Evolutionary conservation across 2,329 filamentous ascomycete species (phyloP), one percentile per base, ranked within the genome.

Genomic region (Xylariales sp.): DNA sequence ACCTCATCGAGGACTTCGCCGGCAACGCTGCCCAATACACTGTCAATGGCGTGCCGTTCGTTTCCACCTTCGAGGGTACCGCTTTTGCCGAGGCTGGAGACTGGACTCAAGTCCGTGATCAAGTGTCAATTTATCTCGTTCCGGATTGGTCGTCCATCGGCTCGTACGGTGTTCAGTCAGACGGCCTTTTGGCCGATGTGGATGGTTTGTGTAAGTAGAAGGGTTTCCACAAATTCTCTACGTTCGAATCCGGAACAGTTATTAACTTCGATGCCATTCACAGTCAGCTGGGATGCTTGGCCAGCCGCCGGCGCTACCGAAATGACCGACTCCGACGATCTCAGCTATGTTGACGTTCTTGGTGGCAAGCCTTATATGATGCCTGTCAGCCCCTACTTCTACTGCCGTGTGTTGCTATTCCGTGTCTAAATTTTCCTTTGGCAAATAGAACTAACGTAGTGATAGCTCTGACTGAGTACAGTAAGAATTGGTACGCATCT

Each of bases 401-500:
- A 29, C 31, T 38, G 38, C 13, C 16, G 35, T 38, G 24, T n/a
- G n/a, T n/a, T n/a, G n/a, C n/a, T n/a, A n/a, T n/a, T n/a, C n/a
- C n/a, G n/a, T n/a, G n/a, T n/a, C n/a, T n/a, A n/a, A n/a, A n/a
- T n/a, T n/a, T n/a, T n/a, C n/a, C n/a, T n/a, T n/a, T n/a, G n/a
- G n/a, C n/a, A n/a, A n/a, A n/a, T n/a, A n/a, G n/a, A n/a, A n/a
- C n/a, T n/a, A n/a, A n/a, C n/a, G n/a, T n/a, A n/a, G n/a, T n/a
- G n/a, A n/a, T n/a, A n/a, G n/a, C n/a, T n/a, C n/a, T n/a, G n/a
- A n/a, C n/a, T n/a, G n/a, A n/a, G n/a, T 75, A 63, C 54, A 56
- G 61, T 38, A 80, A 80, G 54, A 74, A 76, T 47, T 78, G 74
- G 71, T 59, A 76, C n/a, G 78, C 67, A 56, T 62, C 66, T 6